Evolutionary conservation across 192 early-diverging fungal genomes (phyloP).

Genomic region (Piromyces finnis): DNA sequence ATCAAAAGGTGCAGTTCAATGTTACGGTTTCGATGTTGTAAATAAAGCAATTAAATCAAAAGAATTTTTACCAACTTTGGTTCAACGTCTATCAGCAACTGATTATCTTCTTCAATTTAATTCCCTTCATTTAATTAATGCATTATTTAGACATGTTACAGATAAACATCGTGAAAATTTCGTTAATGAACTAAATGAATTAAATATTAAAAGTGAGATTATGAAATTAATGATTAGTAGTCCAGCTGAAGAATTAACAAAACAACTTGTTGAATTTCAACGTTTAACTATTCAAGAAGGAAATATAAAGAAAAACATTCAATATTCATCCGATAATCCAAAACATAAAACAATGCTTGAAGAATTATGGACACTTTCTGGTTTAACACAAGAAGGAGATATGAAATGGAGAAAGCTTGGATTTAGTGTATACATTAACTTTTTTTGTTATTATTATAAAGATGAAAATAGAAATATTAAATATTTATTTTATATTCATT

Average conservation of each 20-base stretch:
- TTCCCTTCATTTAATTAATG: slow-evolving; percentile 41
- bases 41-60: slow-evolving; percentile 18
- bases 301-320: slow-evolving; percentile 21
- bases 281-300: slow-evolving; percentile 33
- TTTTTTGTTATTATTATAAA: no score
- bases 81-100: slow-evolving; percentile 31
- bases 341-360: slow-evolving; percentile 25
- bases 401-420: slow-evolving; percentile 44
- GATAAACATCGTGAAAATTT: slow-evolving; percentile 25
- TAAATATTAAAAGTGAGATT: slow-evolving; percentile 23
- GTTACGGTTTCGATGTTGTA: slow-evolving; percentile 31
- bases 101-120: slow-evolving; percentile 45
- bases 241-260: slow-evolving; percentile 41
- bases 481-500: no score
- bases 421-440: slow-evolving; percentile 27
- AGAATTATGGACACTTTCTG: slow-evolving; percentile 31
- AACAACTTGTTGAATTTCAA: slow-evolving; percentile 47
- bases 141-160: slow-evolving; percentile 37
- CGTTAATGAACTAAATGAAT: slow-evolving; percentile 22
- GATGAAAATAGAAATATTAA: no score
- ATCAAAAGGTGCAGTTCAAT: slow-evolving; percentile 9
- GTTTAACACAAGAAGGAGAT: slow-evolving; percentile 10
- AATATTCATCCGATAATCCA: slow-evolving; percentile 22
- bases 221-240: slow-evolving; percentile 16
- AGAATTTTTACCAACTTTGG: slow-evolving; percentile 20